Conservation (phyloP, 768 basidiomycete genomes). For the Hericium erinaceus region DNA sequence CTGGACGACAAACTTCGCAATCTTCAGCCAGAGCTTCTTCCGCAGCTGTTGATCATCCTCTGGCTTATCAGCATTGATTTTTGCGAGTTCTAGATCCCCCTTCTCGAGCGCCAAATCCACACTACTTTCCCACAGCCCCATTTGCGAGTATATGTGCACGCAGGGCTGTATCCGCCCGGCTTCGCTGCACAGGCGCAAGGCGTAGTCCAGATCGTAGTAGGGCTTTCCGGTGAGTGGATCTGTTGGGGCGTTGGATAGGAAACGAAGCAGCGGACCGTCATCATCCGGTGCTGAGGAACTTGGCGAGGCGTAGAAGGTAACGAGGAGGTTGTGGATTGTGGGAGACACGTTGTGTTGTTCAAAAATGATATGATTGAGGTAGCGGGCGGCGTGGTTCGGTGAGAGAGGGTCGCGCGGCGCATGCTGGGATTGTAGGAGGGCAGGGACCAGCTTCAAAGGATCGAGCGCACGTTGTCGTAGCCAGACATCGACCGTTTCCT, state of each 20-base stretch:
- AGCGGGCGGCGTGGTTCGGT: slow-evolving; percentile 83
- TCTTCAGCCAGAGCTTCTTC: slow-evolving; percentile 97
- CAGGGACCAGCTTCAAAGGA: slow-evolving; percentile 80
- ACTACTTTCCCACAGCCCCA: slow-evolving; percentile 94
- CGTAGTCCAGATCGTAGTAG: slow-evolving; percentile 96
- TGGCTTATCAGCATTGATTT: slow-evolving; percentile 90
- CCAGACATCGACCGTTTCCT: slow-evolving; percentile 90
- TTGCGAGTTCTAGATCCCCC: slow-evolving; percentile 92
- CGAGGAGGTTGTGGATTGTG: slow-evolving; percentile 87
- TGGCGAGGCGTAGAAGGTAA: slow-evolving; percentile 72
- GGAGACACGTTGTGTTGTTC: slow-evolving; percentile 71
- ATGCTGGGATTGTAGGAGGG: slow-evolving; percentile 75
- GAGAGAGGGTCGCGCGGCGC: slow-evolving; percentile 60
- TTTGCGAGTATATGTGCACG: slow-evolving; percentile 94
- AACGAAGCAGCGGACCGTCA: slow-evolving; percentile 71
- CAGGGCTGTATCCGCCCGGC: slow-evolving; percentile 77
- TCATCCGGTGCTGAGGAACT: slow-evolving; percentile 40
- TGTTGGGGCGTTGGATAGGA: slow-evolving; percentile 72
- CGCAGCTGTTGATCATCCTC: slow-evolving; percentile 79
- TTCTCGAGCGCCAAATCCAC: slow-evolving; percentile 92
- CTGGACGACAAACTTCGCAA: slow-evolving; percentile 96
- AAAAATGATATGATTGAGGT: slow-evolving; percentile 79
- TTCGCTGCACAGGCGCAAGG: slow-evolving; percentile 83
- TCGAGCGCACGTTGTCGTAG: slow-evolving; percentile 73
- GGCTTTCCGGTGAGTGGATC: slow-evolving; percentile 80